These are phyloP conservation scores for Colletotrichum sp. DNA, from an alignment of 2,329 filamentous ascomycete genomes.

Conservation along the genomic window DNA sequence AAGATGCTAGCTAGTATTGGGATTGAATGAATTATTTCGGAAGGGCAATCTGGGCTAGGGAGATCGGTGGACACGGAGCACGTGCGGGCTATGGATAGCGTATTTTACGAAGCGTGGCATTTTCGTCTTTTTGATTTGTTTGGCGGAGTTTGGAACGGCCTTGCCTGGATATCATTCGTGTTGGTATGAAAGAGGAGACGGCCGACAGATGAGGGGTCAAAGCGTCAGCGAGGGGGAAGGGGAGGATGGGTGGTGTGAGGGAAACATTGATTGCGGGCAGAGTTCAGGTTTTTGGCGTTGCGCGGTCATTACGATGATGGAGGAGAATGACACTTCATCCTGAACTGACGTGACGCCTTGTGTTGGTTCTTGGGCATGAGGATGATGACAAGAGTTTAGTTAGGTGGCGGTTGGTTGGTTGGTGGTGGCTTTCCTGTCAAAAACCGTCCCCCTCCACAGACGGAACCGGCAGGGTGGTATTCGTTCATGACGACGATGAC, in stretches of 20 bases:
- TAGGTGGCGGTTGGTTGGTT: not conserved
- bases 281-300: not conserved
- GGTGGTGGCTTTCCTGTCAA: not conserved
- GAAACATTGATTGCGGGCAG: not conserved
- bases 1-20: not conserved
- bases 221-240: not conserved
- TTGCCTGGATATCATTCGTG: not conserved
- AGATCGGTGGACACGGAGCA: slow-evolving; percentile 1
- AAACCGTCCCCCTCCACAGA: not conserved
- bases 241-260: not conserved
- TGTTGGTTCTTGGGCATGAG: not conserved
- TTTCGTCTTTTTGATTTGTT: not conserved
- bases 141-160: not conserved
- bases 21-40: not conserved
- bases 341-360: not conserved
- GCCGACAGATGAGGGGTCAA: not conserved
- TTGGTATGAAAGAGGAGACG: not conserved
- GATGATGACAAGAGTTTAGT: not conserved
- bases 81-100: not conserved
- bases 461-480: not conserved
- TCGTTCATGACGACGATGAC: not conserved
- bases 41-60: not conserved
- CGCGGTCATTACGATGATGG: not conserved
- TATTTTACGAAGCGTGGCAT: not conserved
- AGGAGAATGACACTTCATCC: not conserved